Evolutionary conservation across 768 basidiomycete species (phyloP).

Genomic region (Candolleomyces eurysporus): DNA sequence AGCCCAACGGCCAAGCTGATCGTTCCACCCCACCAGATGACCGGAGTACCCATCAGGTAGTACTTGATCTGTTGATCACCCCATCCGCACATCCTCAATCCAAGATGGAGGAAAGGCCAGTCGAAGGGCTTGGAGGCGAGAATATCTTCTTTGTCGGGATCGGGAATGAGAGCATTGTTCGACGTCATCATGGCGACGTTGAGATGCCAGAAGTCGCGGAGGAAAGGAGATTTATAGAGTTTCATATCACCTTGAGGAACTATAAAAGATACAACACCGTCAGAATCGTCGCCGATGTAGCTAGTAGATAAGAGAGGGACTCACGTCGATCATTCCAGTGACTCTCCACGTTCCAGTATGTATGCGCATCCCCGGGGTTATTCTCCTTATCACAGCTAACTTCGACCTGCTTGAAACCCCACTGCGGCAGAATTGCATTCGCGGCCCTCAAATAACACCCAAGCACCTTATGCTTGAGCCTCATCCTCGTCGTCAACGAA

Average conservation of each 20-base stretch:
- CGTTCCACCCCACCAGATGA: constrained; percentile 87
- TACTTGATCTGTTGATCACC: constrained; percentile 84
- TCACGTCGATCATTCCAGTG: constrained; percentile 94
- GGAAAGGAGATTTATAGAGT: constrained; percentile 86
- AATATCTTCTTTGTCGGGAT: constrained; percentile 98
- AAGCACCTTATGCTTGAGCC: constrained; percentile 73
- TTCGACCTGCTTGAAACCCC: constrained; percentile 99
- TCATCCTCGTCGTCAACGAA: constrained; percentile 85
- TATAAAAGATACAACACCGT: constrained; percentile 26
- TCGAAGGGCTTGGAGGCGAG: constrained; percentile 90
- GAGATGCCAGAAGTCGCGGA: constrained; percentile 97
- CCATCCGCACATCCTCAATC: constrained; percentile 98
- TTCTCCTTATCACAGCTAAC: constrained; percentile 92
- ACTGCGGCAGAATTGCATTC: constrained; percentile 88
- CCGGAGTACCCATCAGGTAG: constrained; percentile 89
- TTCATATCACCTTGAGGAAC: constrained; percentile 83
- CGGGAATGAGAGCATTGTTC: constrained; percentile 95
- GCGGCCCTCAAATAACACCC: constrained; percentile 91
- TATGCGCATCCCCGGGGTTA: constrained; percentile 74
- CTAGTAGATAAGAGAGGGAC: constrained; percentile 30
- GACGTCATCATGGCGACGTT: constrained; percentile 99
- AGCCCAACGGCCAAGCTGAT: constrained; percentile 59
- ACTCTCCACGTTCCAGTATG: constrained; percentile 98
- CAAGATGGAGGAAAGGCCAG: constrained; percentile 90
- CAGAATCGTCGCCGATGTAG: neutral